Evolutionary conservation across 192 early-diverging fungal species (phyloP).

Genomic region (Lobosporangium transversale): DNA sequence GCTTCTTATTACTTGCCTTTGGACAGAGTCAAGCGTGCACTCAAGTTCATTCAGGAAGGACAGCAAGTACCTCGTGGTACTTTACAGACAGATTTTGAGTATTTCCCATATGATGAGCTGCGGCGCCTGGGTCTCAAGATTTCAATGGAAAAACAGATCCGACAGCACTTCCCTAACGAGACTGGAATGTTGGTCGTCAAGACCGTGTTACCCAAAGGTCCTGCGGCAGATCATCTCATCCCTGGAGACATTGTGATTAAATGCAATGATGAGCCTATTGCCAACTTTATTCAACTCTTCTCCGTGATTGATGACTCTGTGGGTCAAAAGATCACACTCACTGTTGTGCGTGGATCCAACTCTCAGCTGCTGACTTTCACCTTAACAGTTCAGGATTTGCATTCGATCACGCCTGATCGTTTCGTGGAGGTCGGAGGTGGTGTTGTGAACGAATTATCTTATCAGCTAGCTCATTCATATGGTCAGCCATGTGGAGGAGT

Average conservation of each 20-base stretch:
- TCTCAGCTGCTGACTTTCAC: constrained; percentile 35
- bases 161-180: constrained; percentile 68
- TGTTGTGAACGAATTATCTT: constrained; percentile 78
- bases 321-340: constrained; percentile 59
- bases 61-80: constrained; percentile 75
- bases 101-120: constrained; percentile 76
- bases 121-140: constrained; percentile 75
- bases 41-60: constrained; percentile 66
- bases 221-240: constrained; percentile 67
- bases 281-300: constrained; percentile 78
- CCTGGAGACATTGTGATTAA: constrained; percentile 79
- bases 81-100: constrained; percentile 76
- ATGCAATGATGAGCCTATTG: constrained; percentile 70
- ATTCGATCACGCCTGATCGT: constrained; percentile 81
- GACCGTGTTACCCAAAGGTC: constrained; percentile 74
- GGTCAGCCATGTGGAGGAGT: constrained; percentile 79
- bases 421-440: constrained; percentile 90
- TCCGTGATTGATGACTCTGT: constrained; percentile 71
- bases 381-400: constrained; percentile 72
- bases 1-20: constrained; percentile 82
- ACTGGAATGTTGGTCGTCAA: constrained; percentile 77
- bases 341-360: constrained; percentile 67
- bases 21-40: constrained; percentile 75
- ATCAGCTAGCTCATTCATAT: constrained; percentile 80
- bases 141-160: constrained; percentile 70